phyloP scores from a whole-genome alignment of 129 eudicot species.

The Lonicera japonica region DNA sequence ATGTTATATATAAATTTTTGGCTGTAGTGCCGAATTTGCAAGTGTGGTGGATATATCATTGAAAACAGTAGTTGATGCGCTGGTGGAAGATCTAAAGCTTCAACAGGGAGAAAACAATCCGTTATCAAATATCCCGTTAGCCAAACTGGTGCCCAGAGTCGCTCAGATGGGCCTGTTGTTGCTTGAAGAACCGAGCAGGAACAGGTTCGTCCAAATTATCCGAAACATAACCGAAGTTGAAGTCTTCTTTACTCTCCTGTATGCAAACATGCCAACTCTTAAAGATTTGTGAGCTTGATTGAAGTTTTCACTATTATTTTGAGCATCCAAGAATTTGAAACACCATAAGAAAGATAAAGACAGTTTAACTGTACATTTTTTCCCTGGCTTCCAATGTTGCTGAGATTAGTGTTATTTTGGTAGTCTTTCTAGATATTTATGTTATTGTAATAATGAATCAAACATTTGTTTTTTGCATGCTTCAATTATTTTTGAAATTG shows the following conservation, averaged over 20 bases:
- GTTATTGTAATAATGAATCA: conserved; percentile 4
- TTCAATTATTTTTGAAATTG: too few relatives aligned
- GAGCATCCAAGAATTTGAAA: conserved; percentile 7
- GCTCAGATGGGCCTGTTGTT: conserved; percentile 53
- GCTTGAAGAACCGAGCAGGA: conserved; percentile 58
- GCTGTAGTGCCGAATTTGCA: conserved; percentile 62
- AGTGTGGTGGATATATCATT: conserved; percentile 61
- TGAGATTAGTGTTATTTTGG: too few relatives aligned
- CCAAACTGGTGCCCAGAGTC: conserved; percentile 62
- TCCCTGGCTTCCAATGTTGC: not conserved
- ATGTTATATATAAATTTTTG: not conserved
- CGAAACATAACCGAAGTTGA: conserved; percentile 69
- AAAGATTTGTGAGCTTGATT: conserved; percentile 4
- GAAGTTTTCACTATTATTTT: not conserved
- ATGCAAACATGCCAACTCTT: conserved; percentile 52
- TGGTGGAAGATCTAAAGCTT: conserved; percentile 51
- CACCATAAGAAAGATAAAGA: conserved; percentile 1
- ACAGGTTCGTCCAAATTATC: conserved; percentile 52
- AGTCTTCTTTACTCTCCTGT: conserved; percentile 77
- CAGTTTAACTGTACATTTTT: not conserved
- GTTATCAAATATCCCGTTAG: conserved; percentile 57
- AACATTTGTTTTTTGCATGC: not conserved
- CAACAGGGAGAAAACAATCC: conserved; percentile 41
- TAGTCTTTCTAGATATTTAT: not conserved
- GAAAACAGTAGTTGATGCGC: conserved; percentile 49